These are phyloP conservation scores for Kalaharituber pfeilii DNA, from an alignment of 2,329 filamentous ascomycete species.

Conservation along the genomic window DNA sequence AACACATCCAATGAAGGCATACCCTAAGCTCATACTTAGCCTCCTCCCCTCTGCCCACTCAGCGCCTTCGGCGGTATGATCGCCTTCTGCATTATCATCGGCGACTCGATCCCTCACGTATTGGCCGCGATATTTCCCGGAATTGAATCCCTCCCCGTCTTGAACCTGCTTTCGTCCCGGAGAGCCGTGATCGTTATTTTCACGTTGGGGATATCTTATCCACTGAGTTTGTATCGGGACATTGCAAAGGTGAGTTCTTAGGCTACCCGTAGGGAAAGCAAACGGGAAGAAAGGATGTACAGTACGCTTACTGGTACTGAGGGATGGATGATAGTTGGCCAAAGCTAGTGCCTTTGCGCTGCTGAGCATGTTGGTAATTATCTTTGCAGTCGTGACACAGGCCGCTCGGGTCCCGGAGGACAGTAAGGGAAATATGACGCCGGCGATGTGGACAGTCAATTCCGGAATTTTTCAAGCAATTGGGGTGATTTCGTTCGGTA, in stretches of 20 bases:
- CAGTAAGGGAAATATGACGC: slow-evolving; percentile 51
- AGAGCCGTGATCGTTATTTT: slow-evolving; percentile 76
- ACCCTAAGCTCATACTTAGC: slow-evolving; percentile 5
- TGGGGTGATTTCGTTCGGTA: slow-evolving; percentile 94
- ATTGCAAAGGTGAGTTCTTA: slow-evolving; percentile 63
- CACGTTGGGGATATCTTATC: slow-evolving; percentile 70
- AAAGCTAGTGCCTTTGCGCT: slow-evolving; percentile 90
- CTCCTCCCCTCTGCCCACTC: slow-evolving; percentile 1
- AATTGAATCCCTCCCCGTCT: slow-evolving; percentile 51
- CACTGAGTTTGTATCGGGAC: slow-evolving; percentile 82
- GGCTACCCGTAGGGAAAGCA: too few relatives aligned
- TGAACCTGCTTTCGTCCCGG: slow-evolving; percentile 68
- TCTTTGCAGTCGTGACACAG: slow-evolving; percentile 74
- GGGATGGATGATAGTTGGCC: slow-evolving; percentile 46
- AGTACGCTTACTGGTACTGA: neutral
- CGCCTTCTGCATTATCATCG: slow-evolving; percentile 92
- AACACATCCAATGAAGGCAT: neutral
- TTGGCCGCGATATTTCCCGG: slow-evolving; percentile 65
- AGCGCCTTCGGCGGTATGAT: slow-evolving; percentile 95
- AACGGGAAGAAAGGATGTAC: neutral
- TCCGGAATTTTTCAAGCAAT: slow-evolving; percentile 85
- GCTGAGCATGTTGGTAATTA: slow-evolving; percentile 80
- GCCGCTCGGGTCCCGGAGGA: slow-evolving; percentile 56
- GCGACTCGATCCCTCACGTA: slow-evolving; percentile 89
- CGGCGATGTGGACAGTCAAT: slow-evolving; percentile 59